Conservation (phyloP, 495 filamentous ascomycete genomes). For the Penicillium macrosclerotiorum region DNA sequence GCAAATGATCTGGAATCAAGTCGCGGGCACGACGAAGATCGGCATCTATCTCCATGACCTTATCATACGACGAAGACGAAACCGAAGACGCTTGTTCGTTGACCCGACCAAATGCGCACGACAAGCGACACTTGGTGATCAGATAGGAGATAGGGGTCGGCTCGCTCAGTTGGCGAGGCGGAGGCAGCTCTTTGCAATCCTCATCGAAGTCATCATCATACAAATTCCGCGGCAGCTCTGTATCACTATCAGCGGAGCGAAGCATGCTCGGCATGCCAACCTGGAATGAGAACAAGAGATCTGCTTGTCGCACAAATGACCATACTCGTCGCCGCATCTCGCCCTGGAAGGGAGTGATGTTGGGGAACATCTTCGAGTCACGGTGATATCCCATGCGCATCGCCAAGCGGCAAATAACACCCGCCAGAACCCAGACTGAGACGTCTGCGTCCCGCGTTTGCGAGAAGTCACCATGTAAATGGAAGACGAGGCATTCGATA, state of each 20-base stretch:
- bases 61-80: conserved; percentile 66
- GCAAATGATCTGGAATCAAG: conserved; percentile 74
- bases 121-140: conserved; percentile 73
- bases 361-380: conserved; percentile 79
- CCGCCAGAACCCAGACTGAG: conserved; percentile 76
- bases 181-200: conserved; percentile 71
- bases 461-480: conserved; percentile 77
- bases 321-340: conserved; percentile 91
- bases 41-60: conserved; percentile 77
- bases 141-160: conserved; percentile 86
- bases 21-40: conserved; percentile 70
- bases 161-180: conserved; percentile 69
- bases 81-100: conserved; percentile 49
- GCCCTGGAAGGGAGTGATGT: conserved; percentile 80
- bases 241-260: conserved; percentile 76
- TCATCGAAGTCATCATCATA: conserved; percentile 93
- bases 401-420: conserved; percentile 78
- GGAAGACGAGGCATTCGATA: conserved; percentile 85
- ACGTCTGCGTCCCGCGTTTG: conserved; percentile 78
- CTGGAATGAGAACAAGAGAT: conserved; percentile 89
- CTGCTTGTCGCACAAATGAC: conserved; percentile 76
- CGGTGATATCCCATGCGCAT: conserved; percentile 97
- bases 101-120: conserved; percentile 61
- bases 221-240: conserved; percentile 81
- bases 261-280: conserved; percentile 89